Percentiles rank a stretch among this genome's conserved stretches.
Conservation (phyloP, 495 filamentous ascomycete species). For the Penicillium nucicola region DNA sequence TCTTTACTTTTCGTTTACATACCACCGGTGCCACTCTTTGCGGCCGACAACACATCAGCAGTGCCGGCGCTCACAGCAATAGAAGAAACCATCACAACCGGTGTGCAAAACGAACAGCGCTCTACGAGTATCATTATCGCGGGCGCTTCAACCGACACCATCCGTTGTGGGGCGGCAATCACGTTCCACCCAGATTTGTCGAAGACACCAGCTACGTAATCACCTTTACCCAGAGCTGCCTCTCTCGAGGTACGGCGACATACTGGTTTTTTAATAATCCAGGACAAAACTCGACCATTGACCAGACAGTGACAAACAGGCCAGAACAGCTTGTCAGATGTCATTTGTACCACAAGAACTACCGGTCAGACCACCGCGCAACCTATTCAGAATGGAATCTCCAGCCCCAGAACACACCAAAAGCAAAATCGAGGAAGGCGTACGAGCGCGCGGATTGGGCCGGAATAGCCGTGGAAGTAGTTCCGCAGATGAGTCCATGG, state of each 20-base stretch:
- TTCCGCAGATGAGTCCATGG: constrained; percentile 1
- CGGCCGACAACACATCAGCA: background rate
- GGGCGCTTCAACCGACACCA: constrained; percentile 26
- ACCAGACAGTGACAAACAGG: constrained; percentile 15
- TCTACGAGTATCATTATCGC: constrained; percentile 16
- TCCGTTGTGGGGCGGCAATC: constrained; percentile 17
- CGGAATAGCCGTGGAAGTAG: constrained; percentile 13
- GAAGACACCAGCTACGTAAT: constrained; percentile 17
- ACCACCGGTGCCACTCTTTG: constrained; percentile 3
- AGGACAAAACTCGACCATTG: constrained; percentile 14
- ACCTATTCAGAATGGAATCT: constrained; percentile 24
- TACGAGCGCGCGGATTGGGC: constrained; percentile 23
- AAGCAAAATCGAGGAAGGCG: constrained; percentile 11
- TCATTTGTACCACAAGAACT: constrained; percentile 20
- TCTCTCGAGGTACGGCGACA: constrained; percentile 13
- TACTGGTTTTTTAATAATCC: constrained; percentile 16
- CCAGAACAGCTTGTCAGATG: constrained; percentile 12
- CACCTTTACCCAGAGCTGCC: constrained; percentile 9
- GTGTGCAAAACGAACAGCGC: background rate
- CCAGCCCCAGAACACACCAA: background rate
- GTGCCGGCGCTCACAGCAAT: constrained; percentile 13
- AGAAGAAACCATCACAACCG: constrained; percentile 13
- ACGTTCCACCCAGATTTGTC: constrained; percentile 9
- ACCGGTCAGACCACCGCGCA: constrained; percentile 15
- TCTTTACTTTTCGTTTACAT: constrained; percentile 25